These are phyloP conservation scores for Chrysopogon serrulatus DNA, from an alignment of 176 grass and related monocot genomes.

Conservation along the genomic window DNA sequence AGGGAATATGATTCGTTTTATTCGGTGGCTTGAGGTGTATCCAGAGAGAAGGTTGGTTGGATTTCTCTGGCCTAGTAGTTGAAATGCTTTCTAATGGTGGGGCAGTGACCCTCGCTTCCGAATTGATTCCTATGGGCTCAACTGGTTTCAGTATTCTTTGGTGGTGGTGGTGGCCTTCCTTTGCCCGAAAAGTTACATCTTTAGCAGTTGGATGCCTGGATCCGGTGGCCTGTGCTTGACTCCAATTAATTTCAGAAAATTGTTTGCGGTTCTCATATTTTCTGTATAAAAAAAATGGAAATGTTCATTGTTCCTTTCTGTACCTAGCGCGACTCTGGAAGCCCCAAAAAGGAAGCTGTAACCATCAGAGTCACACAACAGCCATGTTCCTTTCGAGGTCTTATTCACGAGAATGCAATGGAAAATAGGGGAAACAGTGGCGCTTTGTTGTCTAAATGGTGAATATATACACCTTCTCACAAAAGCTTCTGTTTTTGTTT, in stretches of 20 bases:
- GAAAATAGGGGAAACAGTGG: not conserved
- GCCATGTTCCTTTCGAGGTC: not conserved
- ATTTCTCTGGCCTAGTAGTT: not conserved
- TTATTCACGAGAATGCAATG: not conserved
- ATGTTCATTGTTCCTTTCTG: not conserved
- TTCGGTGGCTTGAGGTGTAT: not conserved
- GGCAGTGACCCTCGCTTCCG: not conserved
- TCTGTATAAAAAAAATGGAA: not conserved
- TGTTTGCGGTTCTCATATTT: not conserved
- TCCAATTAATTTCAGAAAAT: not conserved
- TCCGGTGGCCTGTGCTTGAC: not conserved
- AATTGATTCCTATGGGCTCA: not conserved
- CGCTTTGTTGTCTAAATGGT: not conserved
- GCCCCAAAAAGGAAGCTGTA: not conserved
- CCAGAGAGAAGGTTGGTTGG: not conserved
- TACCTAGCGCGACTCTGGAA: not conserved
- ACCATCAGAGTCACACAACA: not conserved
- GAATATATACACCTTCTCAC: not conserved
- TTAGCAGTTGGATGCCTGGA: constrained; percentile 14
- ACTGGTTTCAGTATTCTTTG: not conserved
- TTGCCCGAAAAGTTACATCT: not conserved
- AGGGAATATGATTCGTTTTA: not conserved
- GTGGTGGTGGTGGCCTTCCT: not conserved
- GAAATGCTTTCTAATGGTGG: not conserved
- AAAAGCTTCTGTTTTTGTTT: not conserved